Evolutionary conservation across 306 rosid genomes (phyloP).

Genomic region (Pueraria montana): DNA sequence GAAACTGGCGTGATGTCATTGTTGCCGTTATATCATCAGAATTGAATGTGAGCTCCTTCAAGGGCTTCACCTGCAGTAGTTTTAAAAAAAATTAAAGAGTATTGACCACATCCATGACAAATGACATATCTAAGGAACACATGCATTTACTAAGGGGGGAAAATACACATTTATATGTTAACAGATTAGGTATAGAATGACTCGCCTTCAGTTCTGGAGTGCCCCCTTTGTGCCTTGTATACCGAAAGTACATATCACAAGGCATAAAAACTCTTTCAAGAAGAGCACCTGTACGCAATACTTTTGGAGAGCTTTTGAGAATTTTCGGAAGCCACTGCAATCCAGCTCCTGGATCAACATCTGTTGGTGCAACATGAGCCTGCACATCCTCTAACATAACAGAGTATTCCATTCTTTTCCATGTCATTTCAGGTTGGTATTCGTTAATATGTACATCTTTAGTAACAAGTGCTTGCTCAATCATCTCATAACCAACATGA

Average conservation of each 20-base stretch:
- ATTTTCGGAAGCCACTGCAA: constrained; percentile 99
- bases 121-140: constrained; percentile 25
- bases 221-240: constrained; percentile 98
- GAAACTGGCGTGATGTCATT: constrained; percentile 99
- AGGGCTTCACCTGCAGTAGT: constrained; percentile 88
- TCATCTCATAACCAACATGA: constrained; percentile 92
- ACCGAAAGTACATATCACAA: constrained; percentile 93
- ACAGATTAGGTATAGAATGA: constrained; percentile 28
- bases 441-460: constrained; percentile 72
- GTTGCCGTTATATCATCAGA: constrained; percentile 91
- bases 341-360: constrained; percentile 99
- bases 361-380: constrained; percentile 99
- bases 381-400: constrained; percentile 98
- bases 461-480: constrained; percentile 88
- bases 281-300: constrained; percentile 98
- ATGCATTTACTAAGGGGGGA: background rate
- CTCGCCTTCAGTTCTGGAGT: constrained; percentile 92
- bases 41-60: constrained; percentile 92
- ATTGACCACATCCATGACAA: constrained; percentile 39
- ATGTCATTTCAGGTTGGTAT: constrained; percentile 92
- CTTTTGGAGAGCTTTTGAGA: constrained; percentile 95
- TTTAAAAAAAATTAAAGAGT: background rate
- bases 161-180: background rate
- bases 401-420: constrained; percentile 92
- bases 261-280: constrained; percentile 99